phyloP scores from a whole-genome alignment of 2,329 filamentous ascomycete genomes.

The Penicillium sp. region DNA sequence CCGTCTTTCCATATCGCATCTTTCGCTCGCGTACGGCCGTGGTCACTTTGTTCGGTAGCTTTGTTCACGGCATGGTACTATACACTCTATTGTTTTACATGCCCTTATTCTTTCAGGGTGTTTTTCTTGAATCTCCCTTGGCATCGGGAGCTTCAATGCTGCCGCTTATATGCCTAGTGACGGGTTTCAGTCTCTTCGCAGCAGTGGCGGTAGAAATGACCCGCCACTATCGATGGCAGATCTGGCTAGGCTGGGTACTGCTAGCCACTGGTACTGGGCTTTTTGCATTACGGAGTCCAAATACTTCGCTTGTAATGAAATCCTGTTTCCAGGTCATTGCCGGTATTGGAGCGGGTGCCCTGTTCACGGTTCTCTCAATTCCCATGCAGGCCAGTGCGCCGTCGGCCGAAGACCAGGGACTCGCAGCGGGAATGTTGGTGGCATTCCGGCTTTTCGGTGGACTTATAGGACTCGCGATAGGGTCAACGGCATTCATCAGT shows the following conservation, averaged over 20 bases:
- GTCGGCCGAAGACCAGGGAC: background rate
- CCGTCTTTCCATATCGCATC: conserved; percentile 41
- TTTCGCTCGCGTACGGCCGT: conserved; percentile 42
- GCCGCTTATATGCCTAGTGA: conserved; percentile 2
- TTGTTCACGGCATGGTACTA: conserved; percentile 35
- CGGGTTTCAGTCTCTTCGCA: background rate
- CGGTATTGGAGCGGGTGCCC: conserved; percentile 15
- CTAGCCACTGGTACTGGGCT: conserved; percentile 31
- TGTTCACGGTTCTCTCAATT: conserved; percentile 1
- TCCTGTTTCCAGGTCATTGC: background rate
- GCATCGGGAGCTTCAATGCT: background rate
- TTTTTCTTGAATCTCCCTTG: conserved; percentile 17
- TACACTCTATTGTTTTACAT: conserved; percentile 40
- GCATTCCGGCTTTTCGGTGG: conserved; percentile 1
- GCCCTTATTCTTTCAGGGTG: conserved; percentile 46
- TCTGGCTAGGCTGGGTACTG: conserved; percentile 4
- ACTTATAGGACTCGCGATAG: conserved; percentile 7
- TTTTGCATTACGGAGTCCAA: conserved; percentile 47
- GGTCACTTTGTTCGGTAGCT: conserved; percentile 30
- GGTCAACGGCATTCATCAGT: conserved; percentile 19
- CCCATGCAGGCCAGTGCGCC: conserved; percentile 10
- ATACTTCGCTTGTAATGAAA: background rate
- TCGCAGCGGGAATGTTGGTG: conserved; percentile 21
- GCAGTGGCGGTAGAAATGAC: conserved; percentile 44
- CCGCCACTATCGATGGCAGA: conserved; percentile 19